phyloP scores from a whole-genome alignment of 768 basidiomycete species.

The Candolleomyces eurysporus region DNA sequence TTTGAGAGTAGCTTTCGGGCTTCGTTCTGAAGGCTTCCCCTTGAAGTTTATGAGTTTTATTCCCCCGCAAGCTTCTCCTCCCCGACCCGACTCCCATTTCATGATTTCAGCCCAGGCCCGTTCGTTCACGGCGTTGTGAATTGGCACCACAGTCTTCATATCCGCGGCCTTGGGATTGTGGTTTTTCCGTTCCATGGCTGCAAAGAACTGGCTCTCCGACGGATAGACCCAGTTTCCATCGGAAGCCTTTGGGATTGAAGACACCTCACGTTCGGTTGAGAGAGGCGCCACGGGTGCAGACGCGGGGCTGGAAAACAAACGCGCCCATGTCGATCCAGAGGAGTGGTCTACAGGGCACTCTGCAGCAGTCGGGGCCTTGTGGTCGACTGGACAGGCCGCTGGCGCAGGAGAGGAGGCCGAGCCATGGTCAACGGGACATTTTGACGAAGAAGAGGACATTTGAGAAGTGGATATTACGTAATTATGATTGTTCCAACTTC shows the following conservation, averaged over 20 bases:
- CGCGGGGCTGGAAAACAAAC: conserved; percentile 33
- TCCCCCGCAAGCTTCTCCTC: conserved; percentile 80
- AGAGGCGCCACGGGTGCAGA: conserved; percentile 34
- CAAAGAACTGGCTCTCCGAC: conserved; percentile 96
- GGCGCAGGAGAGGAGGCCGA: conserved; percentile 22
- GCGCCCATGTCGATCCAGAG: conserved; percentile 39
- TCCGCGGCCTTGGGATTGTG: conserved; percentile 84
- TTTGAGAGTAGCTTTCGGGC: conserved; percentile 78
- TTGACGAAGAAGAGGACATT: conserved; percentile 23
- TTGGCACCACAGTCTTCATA: conserved; percentile 95
- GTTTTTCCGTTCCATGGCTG: conserved; percentile 95
- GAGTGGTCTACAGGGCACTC: conserved; percentile 43
- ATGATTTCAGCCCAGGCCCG: conserved; percentile 82
- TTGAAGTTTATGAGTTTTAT: conserved; percentile 86
- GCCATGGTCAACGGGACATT: conserved; percentile 51
- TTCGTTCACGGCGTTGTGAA: conserved; percentile 99
- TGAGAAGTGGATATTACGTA: conserved; percentile 14
- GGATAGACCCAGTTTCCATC: conserved; percentile 95
- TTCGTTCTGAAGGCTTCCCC: conserved; percentile 79
- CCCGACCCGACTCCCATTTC: conserved; percentile 79
- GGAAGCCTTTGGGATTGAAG: conserved; percentile 78
- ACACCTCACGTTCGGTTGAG: conserved; percentile 74
- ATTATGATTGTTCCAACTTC: not conserved
- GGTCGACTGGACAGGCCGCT: conserved; percentile 65
- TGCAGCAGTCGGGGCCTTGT: conserved; percentile 26